Evolutionary conservation across 257 asterid genomes (phyloP), one percentile per base, ranked within the genome.

Genomic region (Scutellaria barbata): DNA sequence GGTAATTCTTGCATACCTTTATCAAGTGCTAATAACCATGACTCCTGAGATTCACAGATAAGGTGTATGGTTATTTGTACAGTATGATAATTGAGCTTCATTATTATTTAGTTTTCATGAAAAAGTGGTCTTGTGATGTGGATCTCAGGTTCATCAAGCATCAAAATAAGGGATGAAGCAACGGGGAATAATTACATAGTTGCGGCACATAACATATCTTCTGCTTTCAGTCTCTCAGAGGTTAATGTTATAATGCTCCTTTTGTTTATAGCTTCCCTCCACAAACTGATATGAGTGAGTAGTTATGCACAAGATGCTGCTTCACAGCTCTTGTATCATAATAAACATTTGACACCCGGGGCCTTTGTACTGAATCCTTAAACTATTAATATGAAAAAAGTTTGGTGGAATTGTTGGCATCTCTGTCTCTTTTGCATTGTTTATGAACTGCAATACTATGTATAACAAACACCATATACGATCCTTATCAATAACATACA

Each of bases 121-220:
- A 72, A 55, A 42, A 51, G 12, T 42, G 10, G 54, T n/a, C 6
- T 33, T 55, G 8, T 58, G 35, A 42, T 57, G 79, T 73, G 25
- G 43, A 79, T 68, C 39, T 73, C 83, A 85, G 92, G 95, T 66
- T 82, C 92, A 7, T 84, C 92, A 9, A 82, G 85, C 82, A 88
- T 92, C 75, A 88, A 78, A 80, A 82, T 92, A 40, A 86, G 86
- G 76, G 98, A 92, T 11, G 92, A 82, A 35, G 82, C 50, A 3
- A 58, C 91, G 12, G 95, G 90, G 63, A 80, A 81, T 52, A 74
- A 73, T 43, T 87, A 87, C 57, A 37, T 79, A 3, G 86, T 94
- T 46, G 76, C 74, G 0, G 77, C 95, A 17, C 96, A 89, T 45
- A 66, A 83, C 74, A 62, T 93, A 60, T 85, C 96, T 54, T 79